phyloP scores from a whole-genome alignment of 257 asterid species.

The Salvia miltiorrhiza region DNA sequence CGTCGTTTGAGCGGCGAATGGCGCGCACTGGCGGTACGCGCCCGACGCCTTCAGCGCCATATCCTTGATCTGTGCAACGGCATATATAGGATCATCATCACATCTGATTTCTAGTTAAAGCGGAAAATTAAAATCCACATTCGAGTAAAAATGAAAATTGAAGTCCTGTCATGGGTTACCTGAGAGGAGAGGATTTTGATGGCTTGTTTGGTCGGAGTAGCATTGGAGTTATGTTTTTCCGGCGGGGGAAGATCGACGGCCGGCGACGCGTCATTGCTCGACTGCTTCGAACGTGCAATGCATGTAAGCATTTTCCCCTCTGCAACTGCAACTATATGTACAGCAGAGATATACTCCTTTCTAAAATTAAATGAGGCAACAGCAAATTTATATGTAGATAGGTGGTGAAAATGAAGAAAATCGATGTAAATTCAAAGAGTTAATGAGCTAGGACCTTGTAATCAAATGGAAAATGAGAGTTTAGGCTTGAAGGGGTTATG shows the following conservation, averaged over 20 bases:
- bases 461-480: conserved; percentile 13
- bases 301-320: conserved; percentile 71
- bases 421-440: not conserved
- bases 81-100: not conserved
- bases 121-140: not conserved
- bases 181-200: conserved; percentile 62
- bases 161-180: conserved; percentile 33
- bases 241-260: conserved; percentile 19
- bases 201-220: conserved; percentile 51
- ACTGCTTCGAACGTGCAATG: conserved; percentile 80
- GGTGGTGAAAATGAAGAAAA: not conserved
- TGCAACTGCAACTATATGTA: not conserved
- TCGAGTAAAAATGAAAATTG: not conserved
- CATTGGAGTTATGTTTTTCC: conserved; percentile 28
- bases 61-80: conserved; percentile 63
- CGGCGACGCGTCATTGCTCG: conserved; percentile 39
- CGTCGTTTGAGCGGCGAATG: conserved; percentile 51
- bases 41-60: conserved; percentile 95
- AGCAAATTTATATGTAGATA: too few relatives aligned
- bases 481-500: not conserved
- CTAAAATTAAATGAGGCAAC: too few relatives aligned
- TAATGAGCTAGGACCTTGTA: conserved; percentile 8
- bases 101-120: not conserved
- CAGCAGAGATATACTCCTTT: too few relatives aligned
- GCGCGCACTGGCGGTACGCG: conserved; percentile 68